A percentile compares a stretch with the other conserved stretches of the same genome.
phyloP scores from a whole-genome alignment of 129 eudicot genomes.

The Flaveria ramosissima region DNA sequence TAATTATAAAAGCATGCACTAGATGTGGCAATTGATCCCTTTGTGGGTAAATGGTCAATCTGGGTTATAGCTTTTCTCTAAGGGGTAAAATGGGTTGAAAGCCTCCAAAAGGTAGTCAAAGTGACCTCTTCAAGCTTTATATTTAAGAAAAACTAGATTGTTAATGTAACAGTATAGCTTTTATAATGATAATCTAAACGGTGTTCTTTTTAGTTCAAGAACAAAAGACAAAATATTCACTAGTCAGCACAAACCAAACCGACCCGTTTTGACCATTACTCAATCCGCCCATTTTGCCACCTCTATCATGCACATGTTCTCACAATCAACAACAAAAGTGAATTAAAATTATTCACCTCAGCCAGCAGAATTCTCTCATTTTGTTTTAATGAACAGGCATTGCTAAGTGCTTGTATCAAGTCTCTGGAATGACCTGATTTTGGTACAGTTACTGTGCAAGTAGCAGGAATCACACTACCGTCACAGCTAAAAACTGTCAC shows the following conservation, averaged over 20 bases:
- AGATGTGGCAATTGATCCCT: background rate
- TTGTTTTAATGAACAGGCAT: constrained; percentile 61
- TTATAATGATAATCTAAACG: background rate
- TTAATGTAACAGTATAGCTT: background rate
- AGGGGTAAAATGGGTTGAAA: background rate
- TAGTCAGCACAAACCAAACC: background rate
- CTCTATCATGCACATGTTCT: constrained; percentile 10
- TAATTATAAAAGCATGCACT: background rate
- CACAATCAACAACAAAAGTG: background rate
- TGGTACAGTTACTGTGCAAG: constrained; percentile 73
- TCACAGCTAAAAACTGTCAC: constrained; percentile 80
- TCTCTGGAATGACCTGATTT: constrained; percentile 82
- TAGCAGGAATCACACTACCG: constrained; percentile 75
- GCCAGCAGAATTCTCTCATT: constrained; percentile 86
- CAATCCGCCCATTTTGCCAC: constrained; percentile 8
- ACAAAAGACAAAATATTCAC: constrained; percentile 2
- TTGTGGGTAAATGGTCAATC: background rate
- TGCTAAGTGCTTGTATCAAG: constrained; percentile 70
- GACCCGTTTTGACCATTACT: background rate
- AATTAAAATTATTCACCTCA: constrained; percentile 50
- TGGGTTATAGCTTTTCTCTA: constrained; percentile 9
- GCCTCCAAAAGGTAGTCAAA: background rate
- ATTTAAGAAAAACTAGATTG: background rate
- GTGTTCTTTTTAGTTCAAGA: background rate
- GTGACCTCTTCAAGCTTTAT: background rate